Evolutionary conservation across 164 flowering plant genomes (phyloP).

Genomic region (Buxus sempervirens): DNA sequence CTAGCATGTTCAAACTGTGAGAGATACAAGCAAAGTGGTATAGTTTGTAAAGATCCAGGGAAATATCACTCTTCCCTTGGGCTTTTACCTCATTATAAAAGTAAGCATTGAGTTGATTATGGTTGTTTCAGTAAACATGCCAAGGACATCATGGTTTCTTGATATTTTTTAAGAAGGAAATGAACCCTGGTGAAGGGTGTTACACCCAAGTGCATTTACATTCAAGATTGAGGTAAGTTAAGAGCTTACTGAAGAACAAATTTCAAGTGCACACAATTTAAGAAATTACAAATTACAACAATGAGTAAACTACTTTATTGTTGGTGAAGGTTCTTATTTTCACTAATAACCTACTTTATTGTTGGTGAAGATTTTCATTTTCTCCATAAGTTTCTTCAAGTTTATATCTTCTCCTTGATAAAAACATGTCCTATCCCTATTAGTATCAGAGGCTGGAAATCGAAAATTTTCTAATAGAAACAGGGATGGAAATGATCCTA

Average conservation of each 20-base stretch:
- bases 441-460: background rate
- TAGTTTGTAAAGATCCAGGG: background rate
- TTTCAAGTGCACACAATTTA: too few species aligned
- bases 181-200: too few species aligned
- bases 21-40: background rate
- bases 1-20: too few species aligned
- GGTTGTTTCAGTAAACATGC: too few species aligned
- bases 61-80: too few species aligned
- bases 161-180: background rate
- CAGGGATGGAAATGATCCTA: background rate
- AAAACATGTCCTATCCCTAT: background rate
- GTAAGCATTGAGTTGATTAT: background rate
- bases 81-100: background rate
- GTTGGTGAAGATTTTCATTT: too few species aligned
- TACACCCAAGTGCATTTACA: too few species aligned
- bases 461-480: background rate
- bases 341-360: background rate
- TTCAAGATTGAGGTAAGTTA: too few species aligned
- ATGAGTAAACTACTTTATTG: too few species aligned
- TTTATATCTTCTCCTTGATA: background rate
- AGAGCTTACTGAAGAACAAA: too few species aligned
- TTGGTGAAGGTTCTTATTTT: too few species aligned
- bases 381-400: background rate
- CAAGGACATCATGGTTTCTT: background rate
- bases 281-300: too few species aligned